phyloP scores from a whole-genome alignment of 176 grass and related monocot genomes.

The Coix lacrymajobi region DNA sequence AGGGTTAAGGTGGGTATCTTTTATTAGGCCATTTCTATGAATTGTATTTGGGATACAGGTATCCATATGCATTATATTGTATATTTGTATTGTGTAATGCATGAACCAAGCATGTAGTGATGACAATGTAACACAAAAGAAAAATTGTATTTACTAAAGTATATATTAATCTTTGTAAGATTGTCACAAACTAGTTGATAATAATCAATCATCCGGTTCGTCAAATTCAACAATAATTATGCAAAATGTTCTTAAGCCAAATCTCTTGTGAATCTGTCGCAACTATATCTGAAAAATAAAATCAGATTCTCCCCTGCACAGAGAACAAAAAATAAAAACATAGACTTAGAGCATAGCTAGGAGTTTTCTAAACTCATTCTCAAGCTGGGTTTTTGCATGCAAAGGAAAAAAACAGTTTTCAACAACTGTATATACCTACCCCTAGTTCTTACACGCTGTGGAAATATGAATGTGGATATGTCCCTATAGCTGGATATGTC shows the following conservation, averaged over 20 bases:
- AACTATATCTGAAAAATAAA: neutral
- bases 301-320: neutral
- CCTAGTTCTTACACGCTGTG: too few relatives aligned
- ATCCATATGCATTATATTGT: neutral
- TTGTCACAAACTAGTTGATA: neutral
- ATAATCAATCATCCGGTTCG: neutral
- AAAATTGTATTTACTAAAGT: neutral
- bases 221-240: neutral
- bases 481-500: too few relatives aligned
- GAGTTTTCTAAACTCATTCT: too few relatives aligned
- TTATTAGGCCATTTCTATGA: neutral
- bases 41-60: neutral
- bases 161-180: neutral
- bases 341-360: too few relatives aligned
- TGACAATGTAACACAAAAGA: too few relatives aligned
- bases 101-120: too few relatives aligned
- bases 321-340: too few relatives aligned
- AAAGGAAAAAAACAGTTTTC: too few relatives aligned
- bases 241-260: neutral
- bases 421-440: too few relatives aligned
- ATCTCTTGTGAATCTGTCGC: neutral
- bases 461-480: too few relatives aligned
- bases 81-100: too few relatives aligned
- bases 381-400: too few relatives aligned
- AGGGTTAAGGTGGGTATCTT: neutral